Conservation (phyloP, 225 moss, liverwort and hornwort genomes). For the Thuidium tamariscinum region DNA sequence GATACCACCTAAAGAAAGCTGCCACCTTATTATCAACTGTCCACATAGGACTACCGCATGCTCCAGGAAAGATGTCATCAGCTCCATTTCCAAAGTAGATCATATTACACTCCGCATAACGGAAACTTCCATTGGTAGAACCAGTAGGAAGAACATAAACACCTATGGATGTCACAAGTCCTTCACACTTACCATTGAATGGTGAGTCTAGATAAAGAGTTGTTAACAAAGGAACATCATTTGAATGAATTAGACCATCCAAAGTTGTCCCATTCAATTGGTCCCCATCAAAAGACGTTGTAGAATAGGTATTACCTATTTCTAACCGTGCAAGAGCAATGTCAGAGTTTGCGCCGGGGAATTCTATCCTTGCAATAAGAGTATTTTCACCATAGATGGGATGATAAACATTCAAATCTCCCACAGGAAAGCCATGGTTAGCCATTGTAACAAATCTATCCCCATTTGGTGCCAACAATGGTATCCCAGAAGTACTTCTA, state of each 20-base stretch:
- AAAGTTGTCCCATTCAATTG: background rate
- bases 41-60: background rate
- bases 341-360: background rate
- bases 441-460: background rate
- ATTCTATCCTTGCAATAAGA: background rate
- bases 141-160: background rate
- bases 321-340: background rate
- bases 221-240: background rate
- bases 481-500: background rate
- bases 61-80: accelerated
- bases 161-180: background rate
- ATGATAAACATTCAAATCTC: background rate
- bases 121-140: background rate
- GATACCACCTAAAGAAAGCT: background rate
- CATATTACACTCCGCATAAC: background rate
- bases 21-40: accelerated
- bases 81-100: background rate
- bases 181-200: background rate
- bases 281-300: background rate
- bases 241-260: background rate
- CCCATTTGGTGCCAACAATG: background rate
- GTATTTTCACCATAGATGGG: background rate
- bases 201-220: background rate
- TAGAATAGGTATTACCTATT: background rate
- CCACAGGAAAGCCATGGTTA: background rate